phyloP scores from a whole-genome alignment of 768 basidiomycete species.

The Hemileccinum rubropunctum region DNA sequence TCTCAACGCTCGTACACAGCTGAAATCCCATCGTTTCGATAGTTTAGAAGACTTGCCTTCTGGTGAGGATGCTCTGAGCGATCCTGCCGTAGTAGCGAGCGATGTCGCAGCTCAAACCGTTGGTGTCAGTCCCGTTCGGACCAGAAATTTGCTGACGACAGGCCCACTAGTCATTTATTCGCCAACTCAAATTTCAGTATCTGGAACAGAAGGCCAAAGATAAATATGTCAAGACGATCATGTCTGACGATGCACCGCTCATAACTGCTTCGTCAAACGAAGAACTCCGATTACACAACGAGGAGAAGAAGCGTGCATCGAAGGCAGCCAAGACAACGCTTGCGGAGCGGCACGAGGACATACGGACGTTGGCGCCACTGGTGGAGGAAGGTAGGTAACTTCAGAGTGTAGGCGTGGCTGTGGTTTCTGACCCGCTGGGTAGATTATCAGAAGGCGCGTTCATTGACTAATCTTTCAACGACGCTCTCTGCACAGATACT shows the following conservation, averaged over 20 bases:
- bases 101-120: slow-evolving; percentile 64
- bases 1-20: slow-evolving; percentile 17
- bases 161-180: slow-evolving; percentile 56
- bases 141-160: slow-evolving; percentile 2
- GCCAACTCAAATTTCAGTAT: slow-evolving; percentile 86
- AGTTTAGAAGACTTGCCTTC: slow-evolving; percentile 25
- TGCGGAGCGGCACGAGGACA: slow-evolving; percentile 58
- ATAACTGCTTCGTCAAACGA: slow-evolving; percentile 81
- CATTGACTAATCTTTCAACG: slow-evolving; percentile 51
- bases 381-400: slow-evolving; percentile 57
- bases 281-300: slow-evolving; percentile 55
- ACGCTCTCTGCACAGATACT: slow-evolving; percentile 72
- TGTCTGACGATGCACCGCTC: slow-evolving; percentile 80
- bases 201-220: slow-evolving; percentile 90
- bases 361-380: slow-evolving; percentile 58
- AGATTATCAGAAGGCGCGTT: slow-evolving; percentile 63
- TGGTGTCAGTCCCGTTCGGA: slow-evolving; percentile 19
- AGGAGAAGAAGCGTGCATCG: slow-evolving; percentile 66
- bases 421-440: neutral
- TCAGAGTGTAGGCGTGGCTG: too few relatives aligned
- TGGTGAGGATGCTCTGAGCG: slow-evolving; percentile 36
- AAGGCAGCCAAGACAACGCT: slow-evolving; percentile 64
- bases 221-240: slow-evolving; percentile 82
- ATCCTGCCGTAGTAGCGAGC: slow-evolving; percentile 54
- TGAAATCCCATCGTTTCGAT: slow-evolving; percentile 29